Percentiles rank a stretch among this genome's conserved stretches.
Evolutionary conservation across 2,329 filamentous ascomycete genomes (phyloP).

Genomic region (Apiospora rasikravindrae): DNA sequence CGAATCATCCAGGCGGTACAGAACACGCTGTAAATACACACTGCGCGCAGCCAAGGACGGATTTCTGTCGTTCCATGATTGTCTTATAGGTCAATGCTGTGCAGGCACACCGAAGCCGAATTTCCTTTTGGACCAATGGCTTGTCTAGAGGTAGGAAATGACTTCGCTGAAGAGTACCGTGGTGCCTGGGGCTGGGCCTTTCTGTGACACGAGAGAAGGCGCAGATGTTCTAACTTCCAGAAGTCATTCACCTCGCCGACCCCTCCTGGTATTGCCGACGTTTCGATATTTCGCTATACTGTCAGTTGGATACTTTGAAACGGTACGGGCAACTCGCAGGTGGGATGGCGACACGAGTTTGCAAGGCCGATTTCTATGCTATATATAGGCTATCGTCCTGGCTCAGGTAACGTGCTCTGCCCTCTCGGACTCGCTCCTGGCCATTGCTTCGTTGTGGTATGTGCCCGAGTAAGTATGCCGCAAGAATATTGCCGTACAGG

Average conservation of each 20-base stretch:
- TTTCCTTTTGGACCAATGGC: neutral
- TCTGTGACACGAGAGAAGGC: slow-evolving; percentile 5
- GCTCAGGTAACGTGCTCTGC: neutral
- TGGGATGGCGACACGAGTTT: neutral
- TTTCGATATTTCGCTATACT: neutral
- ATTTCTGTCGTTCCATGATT: neutral
- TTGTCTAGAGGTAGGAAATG: neutral
- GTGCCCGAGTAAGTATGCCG: neutral
- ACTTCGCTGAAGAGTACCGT: neutral
- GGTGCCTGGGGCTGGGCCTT: neutral
- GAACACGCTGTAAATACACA: neutral
- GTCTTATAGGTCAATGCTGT: neutral
- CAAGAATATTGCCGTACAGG: too few species aligned
- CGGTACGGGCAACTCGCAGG: neutral
- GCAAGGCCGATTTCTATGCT: neutral
- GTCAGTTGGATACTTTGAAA: neutral
- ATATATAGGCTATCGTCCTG: neutral
- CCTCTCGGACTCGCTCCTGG: neutral
- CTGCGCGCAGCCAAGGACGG: neutral
- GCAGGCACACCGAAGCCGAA: neutral
- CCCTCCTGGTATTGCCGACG: neutral
- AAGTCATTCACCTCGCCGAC: neutral
- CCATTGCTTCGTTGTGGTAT: neutral
- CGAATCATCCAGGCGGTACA: neutral
- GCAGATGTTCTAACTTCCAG: neutral